A percentile compares a stretch with the other conserved stretches of the same genome.
phyloP scores from a whole-genome alignment of 805 yeast genomes.

The Hanseniaspora taiwanica region DNA sequence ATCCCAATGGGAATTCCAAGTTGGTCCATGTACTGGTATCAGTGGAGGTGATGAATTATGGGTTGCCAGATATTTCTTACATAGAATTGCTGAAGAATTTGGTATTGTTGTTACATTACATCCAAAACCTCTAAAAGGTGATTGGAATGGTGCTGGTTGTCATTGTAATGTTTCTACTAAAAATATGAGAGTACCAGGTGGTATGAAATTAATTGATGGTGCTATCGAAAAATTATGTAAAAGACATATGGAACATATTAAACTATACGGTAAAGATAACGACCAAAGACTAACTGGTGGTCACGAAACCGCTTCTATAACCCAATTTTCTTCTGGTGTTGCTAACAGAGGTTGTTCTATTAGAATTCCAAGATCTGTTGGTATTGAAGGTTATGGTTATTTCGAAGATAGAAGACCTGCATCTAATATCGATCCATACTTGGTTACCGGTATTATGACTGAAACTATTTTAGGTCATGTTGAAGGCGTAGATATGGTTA shows the following conservation, averaged over 20 bases:
- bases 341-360: slow-evolving; percentile 99
- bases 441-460: slow-evolving; percentile 95
- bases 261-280: slow-evolving; percentile 90
- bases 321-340: slow-evolving; percentile 87
- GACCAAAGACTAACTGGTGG: slow-evolving; percentile 93
- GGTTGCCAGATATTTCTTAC: slow-evolving; percentile 86
- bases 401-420: slow-evolving; percentile 99
- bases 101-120: slow-evolving; percentile 98
- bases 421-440: slow-evolving; percentile 96
- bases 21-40: slow-evolving; percentile 95
- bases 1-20: slow-evolving; percentile 99
- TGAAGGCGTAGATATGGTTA: slow-evolving; percentile 88
- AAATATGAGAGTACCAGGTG: slow-evolving; percentile 87
- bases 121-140: slow-evolving; percentile 98
- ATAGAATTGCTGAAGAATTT: slow-evolving; percentile 95
- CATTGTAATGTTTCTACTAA: slow-evolving; percentile 96
- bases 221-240: slow-evolving; percentile 88
- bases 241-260: slow-evolving; percentile 95
- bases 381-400: slow-evolving; percentile 95
- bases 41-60: slow-evolving; percentile 95
- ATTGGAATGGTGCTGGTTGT: slow-evolving; percentile 99
- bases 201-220: slow-evolving; percentile 85
- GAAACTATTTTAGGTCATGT: slow-evolving; percentile 94
- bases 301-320: slow-evolving; percentile 95
- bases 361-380: slow-evolving; percentile 98